These are phyloP conservation scores for Tetrahymena borealis DNA, from an alignment of 73 alveolate species.

Conservation along the genomic window DNA sequence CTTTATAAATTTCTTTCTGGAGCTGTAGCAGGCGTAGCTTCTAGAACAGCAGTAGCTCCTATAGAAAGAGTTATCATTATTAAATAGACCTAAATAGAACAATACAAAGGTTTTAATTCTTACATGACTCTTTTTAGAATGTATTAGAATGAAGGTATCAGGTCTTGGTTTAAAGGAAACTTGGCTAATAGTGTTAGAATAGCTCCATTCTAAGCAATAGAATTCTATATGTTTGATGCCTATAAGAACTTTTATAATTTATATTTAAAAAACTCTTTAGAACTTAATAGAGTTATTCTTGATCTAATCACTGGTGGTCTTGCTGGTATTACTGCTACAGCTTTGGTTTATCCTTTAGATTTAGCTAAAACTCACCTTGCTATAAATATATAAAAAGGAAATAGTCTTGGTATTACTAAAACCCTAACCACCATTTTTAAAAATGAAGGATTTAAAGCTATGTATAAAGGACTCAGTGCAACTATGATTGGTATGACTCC, in stretches of 20 bases:
- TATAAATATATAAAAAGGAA: not conserved
- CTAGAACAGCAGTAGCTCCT: conserved; percentile 40
- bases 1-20: not conserved
- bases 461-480: conserved; percentile 30
- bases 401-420: not conserved
- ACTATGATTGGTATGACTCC: conserved; percentile 31
- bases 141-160: conserved; percentile 10
- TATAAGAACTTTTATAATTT: not conserved
- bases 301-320: conserved; percentile 9
- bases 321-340: conserved; percentile 19
- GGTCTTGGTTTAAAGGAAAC: conserved; percentile 25
- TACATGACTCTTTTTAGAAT: not conserved
- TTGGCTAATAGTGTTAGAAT: conserved; percentile 28
- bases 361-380: conserved; percentile 32
- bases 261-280: not conserved
- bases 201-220: conserved; percentile 36
- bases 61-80: conserved; percentile 32
- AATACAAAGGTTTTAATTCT: not conserved
- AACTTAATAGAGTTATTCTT: not conserved
- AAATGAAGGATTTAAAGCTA: conserved; percentile 3
- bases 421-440: not conserved
- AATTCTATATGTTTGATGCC: conserved; percentile 21
- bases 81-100: conserved; percentile 1
- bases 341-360: conserved; percentile 29
- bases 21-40: conserved; percentile 23